Conservation (phyloP, 768 basidiomycete species). For the Termitomyces sp. region DNA sequence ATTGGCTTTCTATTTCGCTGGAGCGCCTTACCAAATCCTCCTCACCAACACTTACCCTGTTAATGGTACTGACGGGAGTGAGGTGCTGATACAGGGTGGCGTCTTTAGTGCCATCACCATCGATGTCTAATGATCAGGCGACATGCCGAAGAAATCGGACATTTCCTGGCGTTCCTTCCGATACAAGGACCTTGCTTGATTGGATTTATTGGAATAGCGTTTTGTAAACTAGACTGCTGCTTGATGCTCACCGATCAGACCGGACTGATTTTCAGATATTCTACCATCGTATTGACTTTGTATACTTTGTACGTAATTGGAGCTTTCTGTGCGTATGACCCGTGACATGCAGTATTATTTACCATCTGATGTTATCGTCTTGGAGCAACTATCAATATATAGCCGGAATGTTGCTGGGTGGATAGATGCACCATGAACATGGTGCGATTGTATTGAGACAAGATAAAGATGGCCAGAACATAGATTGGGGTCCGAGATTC, state of each 20-base stretch:
- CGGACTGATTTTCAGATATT: no score
- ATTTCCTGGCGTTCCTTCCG: neutral
- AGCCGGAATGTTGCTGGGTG: neutral
- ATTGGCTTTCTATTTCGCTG: constrained; percentile 4
- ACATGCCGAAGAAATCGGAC: neutral
- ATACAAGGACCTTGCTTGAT: neutral
- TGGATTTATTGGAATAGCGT: neutral
- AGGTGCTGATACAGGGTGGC: constrained; percentile 10
- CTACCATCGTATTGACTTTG: neutral
- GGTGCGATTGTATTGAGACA: no score
- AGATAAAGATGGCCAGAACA: neutral
- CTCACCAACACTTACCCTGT: neutral
- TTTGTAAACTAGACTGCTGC: no score
- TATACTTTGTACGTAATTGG: no score
- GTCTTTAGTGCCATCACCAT: neutral
- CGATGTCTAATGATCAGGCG: neutral
- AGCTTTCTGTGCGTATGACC: no score
- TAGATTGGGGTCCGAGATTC: neutral
- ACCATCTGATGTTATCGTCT: neutral
- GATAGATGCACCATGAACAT: neutral
- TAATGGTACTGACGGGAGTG: constrained; percentile 5
- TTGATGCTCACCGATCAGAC: neutral
- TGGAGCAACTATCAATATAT: neutral
- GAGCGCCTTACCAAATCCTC: neutral
- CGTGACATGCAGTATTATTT: no score